Evolutionary conservation across 2,329 filamentous ascomycete species (phyloP), one percentile per base, ranked within the genome.

Genomic region (Verticillium nubilum): DNA sequence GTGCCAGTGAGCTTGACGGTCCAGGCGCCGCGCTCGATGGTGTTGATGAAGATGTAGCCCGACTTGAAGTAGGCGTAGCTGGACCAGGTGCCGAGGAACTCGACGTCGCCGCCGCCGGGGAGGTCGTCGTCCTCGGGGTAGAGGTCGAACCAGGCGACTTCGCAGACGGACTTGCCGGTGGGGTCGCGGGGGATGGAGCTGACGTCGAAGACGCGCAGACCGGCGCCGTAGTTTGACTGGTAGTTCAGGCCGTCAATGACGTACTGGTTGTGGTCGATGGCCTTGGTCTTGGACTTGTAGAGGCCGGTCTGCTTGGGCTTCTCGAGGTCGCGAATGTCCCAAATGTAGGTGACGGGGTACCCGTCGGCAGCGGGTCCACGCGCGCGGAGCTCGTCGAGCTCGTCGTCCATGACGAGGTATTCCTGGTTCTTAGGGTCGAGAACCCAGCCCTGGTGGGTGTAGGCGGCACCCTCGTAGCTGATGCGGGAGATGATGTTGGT

Each of bases 401-500:
- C 81, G 62, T 84, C 81, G 62, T 84, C 81, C 5, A 82, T 66
- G 15, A 83, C 72, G 4, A 84, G 74, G 65, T 74, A 81, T 52
- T 76, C 76, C 47, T 77, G 71, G 57, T 69, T 76, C 33, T 74
- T 68, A 1, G 69, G 67, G 66, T 83, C 78, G 26, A 83, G 73
- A 3, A 85, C 73, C 72, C 78, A 80, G 6, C 84, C 84, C 56
- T 57, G 56, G 66, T 86, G 84, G 1, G 81, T 84, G 71, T 86
- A 86, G 3, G 78, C 70, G 7, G 81, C 81, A 50, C 83, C 83
- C 25, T 79, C 76, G 67, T 86, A 86, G 0, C 78, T 78, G 13
- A 81, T 84, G 47, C 74, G 74, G 28, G 82, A 84, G 56, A 75
- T 72, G 63, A 85, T 74, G 47, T 72, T 76, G 31, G 72, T 67